Evolutionary conservation across 805 yeast genomes (phyloP).

Genomic region (Wickerhamiella musiphila): DNA sequence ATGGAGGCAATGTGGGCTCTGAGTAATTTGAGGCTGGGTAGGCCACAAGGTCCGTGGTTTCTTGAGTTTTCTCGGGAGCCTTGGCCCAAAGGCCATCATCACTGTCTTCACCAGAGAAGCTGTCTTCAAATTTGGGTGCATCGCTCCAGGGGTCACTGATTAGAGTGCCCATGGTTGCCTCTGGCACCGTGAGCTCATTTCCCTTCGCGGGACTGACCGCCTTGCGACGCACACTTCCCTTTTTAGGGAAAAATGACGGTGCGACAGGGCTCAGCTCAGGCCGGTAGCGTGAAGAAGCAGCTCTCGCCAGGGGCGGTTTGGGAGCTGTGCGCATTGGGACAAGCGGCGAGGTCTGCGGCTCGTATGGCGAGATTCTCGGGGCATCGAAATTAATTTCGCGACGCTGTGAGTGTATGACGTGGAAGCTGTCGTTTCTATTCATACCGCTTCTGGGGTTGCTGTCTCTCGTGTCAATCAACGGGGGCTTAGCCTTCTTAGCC

Average conservation of each 20-base stretch:
- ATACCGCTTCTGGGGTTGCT: too few relatives aligned
- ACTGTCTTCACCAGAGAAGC: constrained; percentile 24
- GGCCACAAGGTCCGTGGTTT: not conserved
- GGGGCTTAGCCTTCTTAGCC: too few relatives aligned
- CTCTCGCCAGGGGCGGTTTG: constrained; percentile 24
- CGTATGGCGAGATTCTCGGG: constrained; percentile 59
- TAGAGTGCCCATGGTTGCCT: not conserved
- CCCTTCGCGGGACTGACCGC: not conserved
- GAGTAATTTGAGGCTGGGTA: too few relatives aligned
- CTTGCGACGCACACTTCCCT: constrained; percentile 1
- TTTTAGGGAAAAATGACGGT: constrained; percentile 1
- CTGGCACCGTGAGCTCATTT: constrained; percentile 1
- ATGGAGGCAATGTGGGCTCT: constrained; percentile 7
- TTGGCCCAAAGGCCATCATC: constrained; percentile 50
- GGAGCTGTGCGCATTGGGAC: constrained; percentile 47
- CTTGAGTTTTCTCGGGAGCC: constrained; percentile 13
- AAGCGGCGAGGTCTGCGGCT: constrained; percentile 20
- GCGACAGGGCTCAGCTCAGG: constrained; percentile 16
- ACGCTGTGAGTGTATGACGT: constrained; percentile 28
- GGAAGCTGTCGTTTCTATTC: constrained; percentile 40
- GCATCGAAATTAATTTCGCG: constrained; percentile 66
- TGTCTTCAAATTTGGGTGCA: constrained; percentile 35
- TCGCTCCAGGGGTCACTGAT: constrained; percentile 38
- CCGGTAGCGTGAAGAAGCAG: constrained; percentile 14
- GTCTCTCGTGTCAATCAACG: too few relatives aligned